Base-by-base conservation (phyloP, 331 rosid genomes). In the Rhamnella rubrinervis region DNA sequence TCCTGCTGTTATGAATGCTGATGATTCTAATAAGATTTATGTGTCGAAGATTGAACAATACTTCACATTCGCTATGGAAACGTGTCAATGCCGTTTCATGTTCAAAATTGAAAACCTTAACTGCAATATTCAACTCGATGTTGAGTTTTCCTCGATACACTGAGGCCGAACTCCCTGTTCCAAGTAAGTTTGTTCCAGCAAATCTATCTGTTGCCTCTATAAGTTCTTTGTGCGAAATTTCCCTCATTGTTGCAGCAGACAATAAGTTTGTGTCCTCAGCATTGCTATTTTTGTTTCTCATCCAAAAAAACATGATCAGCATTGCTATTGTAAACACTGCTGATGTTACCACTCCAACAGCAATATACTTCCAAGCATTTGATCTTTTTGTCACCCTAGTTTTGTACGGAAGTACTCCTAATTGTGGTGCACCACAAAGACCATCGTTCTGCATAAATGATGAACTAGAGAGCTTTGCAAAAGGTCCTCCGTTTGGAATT, bases 21-120 rank as follows among this genome's bases (percentile, higher is more conserved):
- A 84, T 71, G 19, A 84, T 77, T 78, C 77, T 77, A 23, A 80
- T 51, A 7, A 83, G 70, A 72, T 84, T 77, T 0, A 83, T 75
- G 28, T 84, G 88, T 2, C 83, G 83, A 39, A 84, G 63, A 35
- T 61, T 75, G 61, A 76, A 49, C 58, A 84, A 50, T 10, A 73
- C 72, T 61, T 77, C 74, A 23, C 75, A 78, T 70, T 80, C 85
- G 7, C 1, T 35, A 16, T 77, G 72, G 61, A 84, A 84, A 41
- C 77, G 77, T 35, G 46, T 75, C 20, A 41, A 37, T 37, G 28
- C 81, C 7, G 41, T 57, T 20, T 75, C 74, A 12, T 11, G 14
- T 2, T 65, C 61, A 59, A 71, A 71, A 59, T 76, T 49, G 65
- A 81, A 31, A 7, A 81, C 75, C 55, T 80, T 72, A 26, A 80